Conservation (phyloP, 1,284 basidiomycete genomes). For the Tylopilus sp. region DNA sequence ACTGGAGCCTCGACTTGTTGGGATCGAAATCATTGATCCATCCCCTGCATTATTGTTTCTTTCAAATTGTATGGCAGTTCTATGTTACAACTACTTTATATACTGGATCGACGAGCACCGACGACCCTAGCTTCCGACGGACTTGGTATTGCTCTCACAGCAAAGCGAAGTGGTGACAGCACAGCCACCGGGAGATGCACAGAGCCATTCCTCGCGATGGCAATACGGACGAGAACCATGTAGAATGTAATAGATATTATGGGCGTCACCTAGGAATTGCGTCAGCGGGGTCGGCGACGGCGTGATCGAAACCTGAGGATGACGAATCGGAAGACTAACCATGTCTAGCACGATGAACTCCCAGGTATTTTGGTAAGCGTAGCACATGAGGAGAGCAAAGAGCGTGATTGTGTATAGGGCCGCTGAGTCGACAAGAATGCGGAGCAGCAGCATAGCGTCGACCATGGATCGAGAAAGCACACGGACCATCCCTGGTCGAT, state of each 20-base stretch:
- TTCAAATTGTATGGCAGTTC: neutral
- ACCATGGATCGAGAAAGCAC: constrained; percentile 12
- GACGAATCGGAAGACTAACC: constrained; percentile 12
- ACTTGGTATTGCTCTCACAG: constrained; percentile 3
- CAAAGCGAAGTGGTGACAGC: constrained; percentile 21
- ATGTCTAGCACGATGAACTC: constrained; percentile 23
- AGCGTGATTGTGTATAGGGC: constrained; percentile 19
- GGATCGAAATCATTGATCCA: neutral
- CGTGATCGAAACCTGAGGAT: neutral
- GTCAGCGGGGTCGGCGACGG: neutral
- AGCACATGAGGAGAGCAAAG: constrained; percentile 15
- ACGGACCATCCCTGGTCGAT: constrained; percentile 5
- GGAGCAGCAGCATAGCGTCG: constrained; percentile 13
- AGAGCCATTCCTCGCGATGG: constrained; percentile 12
- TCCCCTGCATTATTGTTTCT: neutral
- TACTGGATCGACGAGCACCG: constrained; percentile 15
- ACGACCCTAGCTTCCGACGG: constrained; percentile 4
- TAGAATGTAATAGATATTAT: constrained; percentile 27
- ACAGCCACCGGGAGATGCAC: neutral
- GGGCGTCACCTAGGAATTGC: constrained; percentile 11
- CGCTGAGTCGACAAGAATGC: constrained; percentile 21
- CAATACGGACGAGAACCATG: constrained; percentile 20
- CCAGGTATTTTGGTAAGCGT: constrained; percentile 7
- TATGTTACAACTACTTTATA: constrained; percentile 1
- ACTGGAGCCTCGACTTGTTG: neutral